phyloP scores from a whole-genome alignment of 306 rosid species.

The Citrullus colocynthis region DNA sequence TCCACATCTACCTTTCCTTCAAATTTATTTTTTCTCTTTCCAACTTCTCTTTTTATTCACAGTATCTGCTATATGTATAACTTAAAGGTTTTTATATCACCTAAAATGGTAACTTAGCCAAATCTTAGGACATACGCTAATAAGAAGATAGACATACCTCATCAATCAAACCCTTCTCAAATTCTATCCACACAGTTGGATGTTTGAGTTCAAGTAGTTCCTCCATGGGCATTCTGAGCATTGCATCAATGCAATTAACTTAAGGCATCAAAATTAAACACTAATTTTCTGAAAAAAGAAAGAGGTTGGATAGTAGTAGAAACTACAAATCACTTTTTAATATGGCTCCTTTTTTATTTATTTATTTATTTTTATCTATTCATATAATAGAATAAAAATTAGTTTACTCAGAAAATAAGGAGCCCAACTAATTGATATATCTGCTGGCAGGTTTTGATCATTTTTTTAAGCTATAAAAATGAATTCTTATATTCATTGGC shows the following conservation, averaged over 20 bases:
- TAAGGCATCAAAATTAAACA: neutral
- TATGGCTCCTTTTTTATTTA: neutral
- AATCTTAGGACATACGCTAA: neutral
- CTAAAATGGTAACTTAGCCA: neutral
- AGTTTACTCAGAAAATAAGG: neutral
- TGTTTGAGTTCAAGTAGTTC: slow-evolving; percentile 72
- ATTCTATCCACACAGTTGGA: slow-evolving; percentile 78
- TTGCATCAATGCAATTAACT: slow-evolving; percentile 10
- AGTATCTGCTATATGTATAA: neutral
- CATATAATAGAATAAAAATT: neutral
- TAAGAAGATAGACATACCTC: slow-evolving; percentile 47
- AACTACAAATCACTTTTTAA: neutral
- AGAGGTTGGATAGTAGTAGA: neutral
- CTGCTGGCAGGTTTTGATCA: neutral
- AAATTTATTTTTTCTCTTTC: neutral
- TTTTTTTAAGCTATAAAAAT: neutral
- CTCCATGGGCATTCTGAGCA: slow-evolving; percentile 57
- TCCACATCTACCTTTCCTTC: neutral
- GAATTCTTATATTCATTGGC: neutral
- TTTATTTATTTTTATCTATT: neutral
- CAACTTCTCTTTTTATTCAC: neutral
- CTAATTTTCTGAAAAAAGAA: neutral
- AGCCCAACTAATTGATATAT: neutral
- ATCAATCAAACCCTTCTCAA: slow-evolving; percentile 77
- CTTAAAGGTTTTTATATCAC: neutral